These are phyloP conservation scores for Papilionanthe hybrid DNA, from an alignment of 116 monocot species.

Conservation along the genomic window DNA sequence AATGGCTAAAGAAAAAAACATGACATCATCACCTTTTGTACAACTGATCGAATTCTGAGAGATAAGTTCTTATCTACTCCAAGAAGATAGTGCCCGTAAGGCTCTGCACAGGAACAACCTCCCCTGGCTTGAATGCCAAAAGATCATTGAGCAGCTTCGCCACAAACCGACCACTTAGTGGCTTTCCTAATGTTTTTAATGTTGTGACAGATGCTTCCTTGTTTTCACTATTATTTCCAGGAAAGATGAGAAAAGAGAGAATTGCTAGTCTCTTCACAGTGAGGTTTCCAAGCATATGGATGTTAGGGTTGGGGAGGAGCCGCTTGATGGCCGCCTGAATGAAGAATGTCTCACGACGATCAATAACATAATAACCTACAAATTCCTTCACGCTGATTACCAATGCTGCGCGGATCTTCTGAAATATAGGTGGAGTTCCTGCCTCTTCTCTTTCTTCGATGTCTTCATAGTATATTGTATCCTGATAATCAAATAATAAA, in stretches of 20 bases:
- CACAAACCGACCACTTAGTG: constrained; percentile 54
- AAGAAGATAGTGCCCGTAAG: constrained; percentile 70
- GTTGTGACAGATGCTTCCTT: background rate
- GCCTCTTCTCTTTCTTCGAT: constrained; percentile 69
- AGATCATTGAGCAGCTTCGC: constrained; percentile 60
- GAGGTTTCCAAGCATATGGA: constrained; percentile 39
- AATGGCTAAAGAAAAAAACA: too few relatives aligned
- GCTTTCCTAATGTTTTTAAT: constrained; percentile 10
- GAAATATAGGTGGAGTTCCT: constrained; percentile 75
- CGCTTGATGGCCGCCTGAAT: constrained; percentile 18
- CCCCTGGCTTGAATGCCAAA: constrained; percentile 73
- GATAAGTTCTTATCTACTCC: constrained; percentile 25
- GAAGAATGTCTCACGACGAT: constrained; percentile 14
- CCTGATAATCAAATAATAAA: constrained; percentile 13
- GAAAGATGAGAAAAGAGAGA: constrained; percentile 58
- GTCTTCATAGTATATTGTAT: constrained; percentile 53
- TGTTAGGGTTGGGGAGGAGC: constrained; percentile 28
- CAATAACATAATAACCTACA: constrained; percentile 33
- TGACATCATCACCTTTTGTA: constrained; percentile 26
- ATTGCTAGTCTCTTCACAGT: constrained; percentile 39
- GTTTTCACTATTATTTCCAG: background rate
- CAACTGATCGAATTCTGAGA: constrained; percentile 22
- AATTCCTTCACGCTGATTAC: constrained; percentile 59
- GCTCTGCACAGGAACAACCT: constrained; percentile 59
- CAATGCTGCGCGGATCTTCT: constrained; percentile 52